phyloP scores from a whole-genome alignment of 441 rosid genomes.

The Cnidoscolus chayamansa region DNA sequence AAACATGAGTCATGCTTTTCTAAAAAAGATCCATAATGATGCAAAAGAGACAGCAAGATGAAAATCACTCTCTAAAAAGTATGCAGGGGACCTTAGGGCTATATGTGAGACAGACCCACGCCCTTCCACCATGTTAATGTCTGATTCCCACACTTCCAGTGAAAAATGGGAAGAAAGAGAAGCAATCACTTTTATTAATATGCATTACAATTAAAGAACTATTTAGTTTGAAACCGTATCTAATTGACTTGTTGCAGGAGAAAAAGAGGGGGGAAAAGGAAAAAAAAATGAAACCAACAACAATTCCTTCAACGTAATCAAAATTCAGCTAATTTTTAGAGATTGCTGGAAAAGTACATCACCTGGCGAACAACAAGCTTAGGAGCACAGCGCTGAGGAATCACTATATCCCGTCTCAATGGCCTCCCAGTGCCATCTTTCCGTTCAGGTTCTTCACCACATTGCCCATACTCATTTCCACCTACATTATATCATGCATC shows the following conservation, averaged over 20 bases:
- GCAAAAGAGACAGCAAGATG: background rate
- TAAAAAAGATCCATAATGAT: background rate
- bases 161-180: slow-evolving; percentile 1
- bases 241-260: background rate
- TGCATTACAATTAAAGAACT: background rate
- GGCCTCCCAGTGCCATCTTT: slow-evolving; percentile 84
- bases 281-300: background rate
- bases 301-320: background rate
- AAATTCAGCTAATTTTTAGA: background rate
- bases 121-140: background rate
- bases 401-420: slow-evolving; percentile 81
- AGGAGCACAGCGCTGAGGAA: slow-evolving; percentile 94
- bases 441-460: slow-evolving; percentile 92
- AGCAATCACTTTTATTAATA: background rate
- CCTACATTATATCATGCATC: slow-evolving; percentile 43
- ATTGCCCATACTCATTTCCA: slow-evolving; percentile 98
- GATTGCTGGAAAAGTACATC: slow-evolving; percentile 15
- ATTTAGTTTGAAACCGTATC: background rate
- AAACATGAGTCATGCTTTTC: background rate
- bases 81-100: background rate
- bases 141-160: background rate
- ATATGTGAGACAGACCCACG: background rate
- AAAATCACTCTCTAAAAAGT: background rate
- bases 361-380: slow-evolving; percentile 91
- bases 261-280: too few relatives aligned